Percentiles rank a stretch among this genome's conserved stretches.
phyloP scores from a whole-genome alignment of 768 basidiomycete species.

The Pleurotus sapidus region DNA sequence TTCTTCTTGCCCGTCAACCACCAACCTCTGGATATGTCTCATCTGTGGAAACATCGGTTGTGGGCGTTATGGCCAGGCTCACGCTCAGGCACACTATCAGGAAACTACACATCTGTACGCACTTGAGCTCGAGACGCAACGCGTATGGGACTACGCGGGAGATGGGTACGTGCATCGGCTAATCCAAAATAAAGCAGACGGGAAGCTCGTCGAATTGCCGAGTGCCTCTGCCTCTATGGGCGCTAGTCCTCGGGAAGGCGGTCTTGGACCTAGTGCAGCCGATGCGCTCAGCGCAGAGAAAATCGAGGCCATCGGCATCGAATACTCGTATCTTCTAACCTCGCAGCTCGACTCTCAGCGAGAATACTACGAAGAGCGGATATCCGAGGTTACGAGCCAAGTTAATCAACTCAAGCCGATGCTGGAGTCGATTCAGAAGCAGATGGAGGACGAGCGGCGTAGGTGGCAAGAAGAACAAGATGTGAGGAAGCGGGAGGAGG shows the following conservation, averaged over 20 bases:
- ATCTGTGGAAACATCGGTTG: conserved; percentile 97
- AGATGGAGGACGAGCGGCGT: conserved; percentile 45
- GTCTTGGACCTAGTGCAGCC: conserved; percentile 75
- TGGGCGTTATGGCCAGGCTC: conserved; percentile 90
- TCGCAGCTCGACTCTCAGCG: conserved; percentile 92
- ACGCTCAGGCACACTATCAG: conserved; percentile 91
- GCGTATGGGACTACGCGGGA: conserved; percentile 98
- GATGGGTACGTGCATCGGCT: conserved; percentile 97
- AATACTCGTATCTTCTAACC: conserved; percentile 91
- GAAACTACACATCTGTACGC: conserved; percentile 91
- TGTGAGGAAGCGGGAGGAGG: conserved; percentile 39
- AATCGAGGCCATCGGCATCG: conserved; percentile 95
- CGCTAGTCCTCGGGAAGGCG: conserved; percentile 39
- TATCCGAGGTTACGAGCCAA: conserved; percentile 49
- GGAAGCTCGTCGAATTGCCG: conserved; percentile 92
- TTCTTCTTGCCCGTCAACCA: conserved; percentile 69
- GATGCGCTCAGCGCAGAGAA: conserved; percentile 92
- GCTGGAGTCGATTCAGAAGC: conserved; percentile 46
- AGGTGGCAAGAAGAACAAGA: conserved; percentile 41
- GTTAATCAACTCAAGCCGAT: conserved; percentile 47
- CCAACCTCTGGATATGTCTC: conserved; percentile 96
- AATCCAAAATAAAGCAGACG: conserved; percentile 94
- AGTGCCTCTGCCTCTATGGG: conserved; percentile 75
- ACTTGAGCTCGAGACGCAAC: conserved; percentile 92
- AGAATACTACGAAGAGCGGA: conserved; percentile 82